Percentiles rank a stretch among this genome's conserved stretches.
These are phyloP conservation scores for Solanum habrochaites DNA, from an alignment of 257 asterid species.

Conservation along the genomic window DNA sequence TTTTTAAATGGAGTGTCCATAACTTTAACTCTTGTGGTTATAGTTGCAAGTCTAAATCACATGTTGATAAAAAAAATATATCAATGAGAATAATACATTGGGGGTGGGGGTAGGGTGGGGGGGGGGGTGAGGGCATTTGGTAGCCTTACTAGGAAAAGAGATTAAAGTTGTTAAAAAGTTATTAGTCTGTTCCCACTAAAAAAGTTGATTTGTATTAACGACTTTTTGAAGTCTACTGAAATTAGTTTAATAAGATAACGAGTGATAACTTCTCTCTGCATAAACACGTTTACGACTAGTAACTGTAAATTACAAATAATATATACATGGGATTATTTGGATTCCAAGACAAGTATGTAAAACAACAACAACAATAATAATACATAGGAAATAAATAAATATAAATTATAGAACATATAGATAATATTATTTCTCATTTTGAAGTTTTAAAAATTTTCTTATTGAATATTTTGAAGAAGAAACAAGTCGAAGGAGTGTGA, in stretches of 20 bases:
- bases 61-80: not conserved
- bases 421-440: not conserved
- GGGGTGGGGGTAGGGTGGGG: not conserved
- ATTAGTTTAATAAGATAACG: not conserved
- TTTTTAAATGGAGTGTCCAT: not conserved
- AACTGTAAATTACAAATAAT: not conserved
- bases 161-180: not conserved
- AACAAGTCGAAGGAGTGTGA: not conserved
- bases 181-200: not conserved
- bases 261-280: not conserved
- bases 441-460: not conserved
- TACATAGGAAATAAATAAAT: not conserved
- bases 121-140: not conserved
- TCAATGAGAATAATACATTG: not conserved
- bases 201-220: not conserved
- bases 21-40: not conserved
- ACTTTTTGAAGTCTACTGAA: not conserved
- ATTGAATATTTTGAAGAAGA: not conserved
- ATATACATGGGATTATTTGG: too few relatives aligned
- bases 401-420: not conserved
- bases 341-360: too few relatives aligned
- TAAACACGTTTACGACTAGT: not conserved
- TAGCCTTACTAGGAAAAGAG: not conserved
- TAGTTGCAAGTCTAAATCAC: not conserved
- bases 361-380: not conserved